Conservation (phyloP, 768 basidiomycete genomes). For the Leucogyrophana mollusca region DNA sequence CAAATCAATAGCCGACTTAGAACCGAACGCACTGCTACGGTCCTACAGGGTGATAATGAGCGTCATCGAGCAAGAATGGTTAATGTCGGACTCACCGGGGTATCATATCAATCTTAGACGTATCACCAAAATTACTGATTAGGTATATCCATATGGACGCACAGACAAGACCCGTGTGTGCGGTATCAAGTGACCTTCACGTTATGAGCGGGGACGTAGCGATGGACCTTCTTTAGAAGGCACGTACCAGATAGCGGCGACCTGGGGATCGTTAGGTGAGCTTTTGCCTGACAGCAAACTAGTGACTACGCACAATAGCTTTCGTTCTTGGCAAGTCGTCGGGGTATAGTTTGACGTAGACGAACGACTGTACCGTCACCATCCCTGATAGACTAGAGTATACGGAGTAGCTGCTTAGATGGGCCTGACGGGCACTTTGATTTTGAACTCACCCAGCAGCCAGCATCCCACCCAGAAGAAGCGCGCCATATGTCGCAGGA, state of each 20-base stretch:
- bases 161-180: conserved; percentile 41
- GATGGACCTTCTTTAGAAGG: not conserved
- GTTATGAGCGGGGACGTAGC: not conserved
- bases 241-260: conserved; percentile 24
- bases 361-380: conserved; percentile 23
- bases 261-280: conserved; percentile 10
- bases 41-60: conserved; percentile 8
- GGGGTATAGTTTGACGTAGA: conserved; percentile 30
- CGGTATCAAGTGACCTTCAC: conserved; percentile 32
- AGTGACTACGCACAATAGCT: conserved; percentile 15
- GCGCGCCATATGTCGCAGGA: conserved; percentile 23
- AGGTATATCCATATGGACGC: conserved; percentile 43
- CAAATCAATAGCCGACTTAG: not conserved
- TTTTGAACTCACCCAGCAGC: conserved; percentile 22
- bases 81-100: conserved; percentile 36
- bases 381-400: conserved; percentile 26
- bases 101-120: conserved; percentile 37
- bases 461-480: conserved; percentile 27
- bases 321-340: conserved; percentile 18
- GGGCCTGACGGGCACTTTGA: not conserved
- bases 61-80: not conserved
- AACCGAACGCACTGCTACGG: conserved; percentile 23
- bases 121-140: conserved; percentile 42
- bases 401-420: not conserved
- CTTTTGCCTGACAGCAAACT: not conserved